phyloP scores from a whole-genome alignment of 768 basidiomycete species.

The Punctularia strigosozonata region DNA sequence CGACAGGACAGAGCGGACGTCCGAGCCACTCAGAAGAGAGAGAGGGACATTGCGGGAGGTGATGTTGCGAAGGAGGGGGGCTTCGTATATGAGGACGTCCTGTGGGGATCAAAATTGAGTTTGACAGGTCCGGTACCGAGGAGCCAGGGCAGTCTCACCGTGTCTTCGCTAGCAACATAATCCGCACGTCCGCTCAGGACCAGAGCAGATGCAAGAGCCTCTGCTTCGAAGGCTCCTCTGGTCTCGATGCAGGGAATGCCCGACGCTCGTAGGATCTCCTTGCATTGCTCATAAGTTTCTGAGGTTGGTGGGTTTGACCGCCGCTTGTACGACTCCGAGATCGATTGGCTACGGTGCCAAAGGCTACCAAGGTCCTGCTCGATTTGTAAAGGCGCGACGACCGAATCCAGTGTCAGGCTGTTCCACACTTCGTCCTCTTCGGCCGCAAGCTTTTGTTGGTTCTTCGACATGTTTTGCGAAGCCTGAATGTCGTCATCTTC shows the following conservation, averaged over 20 bases:
- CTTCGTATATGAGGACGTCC: slow-evolving; percentile 79
- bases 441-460: slow-evolving; percentile 43
- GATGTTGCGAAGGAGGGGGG: slow-evolving; percentile 70
- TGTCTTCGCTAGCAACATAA: slow-evolving; percentile 87
- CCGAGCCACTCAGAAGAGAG: slow-evolving; percentile 46
- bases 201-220: slow-evolving; percentile 73
- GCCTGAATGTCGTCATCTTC: slow-evolving; percentile 23
- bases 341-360: slow-evolving; percentile 36
- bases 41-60: slow-evolving; percentile 51
- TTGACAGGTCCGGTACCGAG: too few species aligned
- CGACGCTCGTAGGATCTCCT: slow-evolving; percentile 61
- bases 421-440: slow-evolving; percentile 58
- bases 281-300: slow-evolving; percentile 59
- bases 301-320: slow-evolving; percentile 49
- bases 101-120: too few species aligned
- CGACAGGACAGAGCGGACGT: slow-evolving; percentile 44
- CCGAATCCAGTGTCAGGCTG: slow-evolving; percentile 17
- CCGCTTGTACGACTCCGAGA: slow-evolving; percentile 56
- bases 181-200: slow-evolving; percentile 69
- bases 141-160: slow-evolving; percentile 30
- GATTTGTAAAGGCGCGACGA: too few species aligned
- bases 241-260: slow-evolving; percentile 72
- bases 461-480: slow-evolving; percentile 46
- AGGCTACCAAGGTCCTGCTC: slow-evolving; percentile 19
- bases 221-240: slow-evolving; percentile 66